A percentile compares a stretch with the other conserved stretches of the same genome.
Evolutionary conservation across 768 basidiomycete species (phyloP).

Genomic region (Hericium erinaceus): DNA sequence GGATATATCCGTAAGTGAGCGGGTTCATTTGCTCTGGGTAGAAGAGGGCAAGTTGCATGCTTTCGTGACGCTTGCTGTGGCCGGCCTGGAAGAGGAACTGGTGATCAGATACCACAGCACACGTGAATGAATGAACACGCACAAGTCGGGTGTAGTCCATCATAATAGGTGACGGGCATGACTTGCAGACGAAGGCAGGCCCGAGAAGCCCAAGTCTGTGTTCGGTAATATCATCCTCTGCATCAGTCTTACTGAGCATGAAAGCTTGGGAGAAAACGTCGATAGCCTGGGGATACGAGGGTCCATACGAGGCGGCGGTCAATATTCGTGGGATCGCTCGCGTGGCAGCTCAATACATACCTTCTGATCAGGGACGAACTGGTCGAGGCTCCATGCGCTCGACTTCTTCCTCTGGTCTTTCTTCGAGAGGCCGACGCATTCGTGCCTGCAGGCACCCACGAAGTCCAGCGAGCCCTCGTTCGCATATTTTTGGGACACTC

Average conservation of each 20-base stretch:
- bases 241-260: neutral
- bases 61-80: slow-evolving; percentile 9
- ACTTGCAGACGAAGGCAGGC: slow-evolving; percentile 6
- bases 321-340: neutral
- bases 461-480: slow-evolving; percentile 46
- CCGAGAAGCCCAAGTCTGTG: neutral
- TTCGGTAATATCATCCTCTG: slow-evolving; percentile 1
- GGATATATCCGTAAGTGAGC: neutral
- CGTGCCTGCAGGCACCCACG: slow-evolving; percentile 47
- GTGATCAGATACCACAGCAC: neutral
- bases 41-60: slow-evolving; percentile 2
- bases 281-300: slow-evolving; percentile 5
- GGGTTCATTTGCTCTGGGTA: neutral
- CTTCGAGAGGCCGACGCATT: slow-evolving; percentile 29
- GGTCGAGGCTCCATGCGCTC: slow-evolving; percentile 36
- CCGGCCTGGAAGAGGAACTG: neutral
- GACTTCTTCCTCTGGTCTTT: slow-evolving; percentile 15
- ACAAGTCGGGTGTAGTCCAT: slow-evolving; percentile 12
- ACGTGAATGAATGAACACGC: neutral
- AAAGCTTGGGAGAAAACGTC: slow-evolving; percentile 6
- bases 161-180: slow-evolving; percentile 5
- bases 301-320: neutral
- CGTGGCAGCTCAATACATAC: slow-evolving; percentile 21
- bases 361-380: slow-evolving; percentile 53
- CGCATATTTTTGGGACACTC: slow-evolving; percentile 24